Percentiles rank a stretch among this genome's conserved stretches.
Evolutionary conservation across 805 yeast genomes (phyloP).

Genomic region (Wickerhamiella musiphila): DNA sequence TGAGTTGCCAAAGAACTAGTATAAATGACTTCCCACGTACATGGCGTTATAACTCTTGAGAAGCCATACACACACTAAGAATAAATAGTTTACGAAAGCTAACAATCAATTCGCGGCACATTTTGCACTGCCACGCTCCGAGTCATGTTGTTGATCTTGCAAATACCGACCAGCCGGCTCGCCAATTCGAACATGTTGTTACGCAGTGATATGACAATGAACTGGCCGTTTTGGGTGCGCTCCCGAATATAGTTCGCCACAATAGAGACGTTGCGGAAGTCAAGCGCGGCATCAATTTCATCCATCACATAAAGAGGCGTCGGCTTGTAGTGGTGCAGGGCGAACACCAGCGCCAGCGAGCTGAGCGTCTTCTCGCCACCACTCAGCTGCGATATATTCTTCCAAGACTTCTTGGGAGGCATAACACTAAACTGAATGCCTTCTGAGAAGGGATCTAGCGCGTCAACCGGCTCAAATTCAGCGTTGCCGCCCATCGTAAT

Average conservation of each 20-base stretch:
- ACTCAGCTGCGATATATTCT: constrained; percentile 79
- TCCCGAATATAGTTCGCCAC: constrained; percentile 95
- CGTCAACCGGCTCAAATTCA: constrained; percentile 85
- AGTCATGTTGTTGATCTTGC: constrained; percentile 84
- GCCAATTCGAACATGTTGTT: constrained; percentile 97
- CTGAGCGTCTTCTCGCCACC: constrained; percentile 97
- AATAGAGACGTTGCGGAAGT: constrained; percentile 89
- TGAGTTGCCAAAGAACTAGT: too few relatives aligned
- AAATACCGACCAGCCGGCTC: constrained; percentile 84
- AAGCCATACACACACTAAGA: too few relatives aligned
- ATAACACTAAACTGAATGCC: constrained; percentile 92
- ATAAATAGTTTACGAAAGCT: constrained; percentile 7
- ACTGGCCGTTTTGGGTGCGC: constrained; percentile 90
- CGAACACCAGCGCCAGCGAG: constrained; percentile 89
- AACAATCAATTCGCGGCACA: background rate
- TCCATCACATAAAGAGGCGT: constrained; percentile 98
- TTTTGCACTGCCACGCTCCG: constrained; percentile 46
- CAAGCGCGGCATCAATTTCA: constrained; percentile 97
- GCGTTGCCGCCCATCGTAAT: constrained; percentile 99
- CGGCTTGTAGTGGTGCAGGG: constrained; percentile 87
- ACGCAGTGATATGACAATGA: constrained; percentile 83
- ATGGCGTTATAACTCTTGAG: too few relatives aligned
- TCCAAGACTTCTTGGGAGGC: constrained; percentile 99
- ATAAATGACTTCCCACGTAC: too few relatives aligned
- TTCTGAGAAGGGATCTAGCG: constrained; percentile 94